A percentile compares a stretch with the other conserved stretches of the same genome.
Evolutionary conservation across 2,329 filamentous ascomycete species (phyloP).

Genomic region (Trichoderma gracile): DNA sequence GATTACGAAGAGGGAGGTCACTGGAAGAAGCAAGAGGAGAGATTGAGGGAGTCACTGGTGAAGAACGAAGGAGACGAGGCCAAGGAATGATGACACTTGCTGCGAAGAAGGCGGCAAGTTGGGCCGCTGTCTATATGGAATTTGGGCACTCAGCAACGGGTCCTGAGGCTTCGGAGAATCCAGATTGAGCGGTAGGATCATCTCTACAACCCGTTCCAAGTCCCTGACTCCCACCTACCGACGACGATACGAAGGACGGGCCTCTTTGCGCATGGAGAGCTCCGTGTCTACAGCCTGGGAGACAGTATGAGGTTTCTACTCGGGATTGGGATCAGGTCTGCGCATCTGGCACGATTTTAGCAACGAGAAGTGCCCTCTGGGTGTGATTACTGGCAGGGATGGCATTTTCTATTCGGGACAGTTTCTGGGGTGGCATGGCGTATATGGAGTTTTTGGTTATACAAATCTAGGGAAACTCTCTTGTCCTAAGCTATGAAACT

Average conservation of each 20-base stretch:
- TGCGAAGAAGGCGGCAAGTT: not conserved
- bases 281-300: not conserved
- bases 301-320: not conserved
- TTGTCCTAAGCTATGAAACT: not conserved
- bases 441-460: not conserved
- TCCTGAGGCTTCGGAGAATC: not conserved
- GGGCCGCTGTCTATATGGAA: too few species aligned
- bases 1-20: constrained; percentile 85
- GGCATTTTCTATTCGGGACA: not conserved
- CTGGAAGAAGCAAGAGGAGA: constrained; percentile 81
- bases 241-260: not conserved
- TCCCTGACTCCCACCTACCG: not conserved
- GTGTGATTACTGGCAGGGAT: not conserved
- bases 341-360: not conserved
- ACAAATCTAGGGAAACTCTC: not conserved
- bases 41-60: constrained; percentile 50
- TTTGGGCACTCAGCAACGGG: not conserved
- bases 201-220: not conserved
- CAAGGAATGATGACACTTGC: constrained; percentile 27
- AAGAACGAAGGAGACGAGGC: constrained; percentile 38
- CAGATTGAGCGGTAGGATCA: not conserved
- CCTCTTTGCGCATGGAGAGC: not conserved
- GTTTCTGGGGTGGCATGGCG: not conserved
- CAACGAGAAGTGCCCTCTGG: not conserved
- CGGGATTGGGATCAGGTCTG: too few species aligned